Evolutionary conservation across 192 early-diverging fungal species (phyloP).

Genomic region (Pilaira anomala): DNA sequence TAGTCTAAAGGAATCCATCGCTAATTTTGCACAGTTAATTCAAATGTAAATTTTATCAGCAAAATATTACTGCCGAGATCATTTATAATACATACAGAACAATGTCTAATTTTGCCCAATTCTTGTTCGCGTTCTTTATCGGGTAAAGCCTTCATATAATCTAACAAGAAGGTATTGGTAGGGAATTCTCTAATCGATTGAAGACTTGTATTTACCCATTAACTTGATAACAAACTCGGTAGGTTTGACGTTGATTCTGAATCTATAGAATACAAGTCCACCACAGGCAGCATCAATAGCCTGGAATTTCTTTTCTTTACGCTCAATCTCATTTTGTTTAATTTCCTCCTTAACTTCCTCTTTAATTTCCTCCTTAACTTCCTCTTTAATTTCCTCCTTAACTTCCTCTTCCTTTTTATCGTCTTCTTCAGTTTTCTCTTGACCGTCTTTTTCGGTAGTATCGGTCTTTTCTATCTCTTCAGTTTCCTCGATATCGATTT

Average conservation of each 20-base stretch:
- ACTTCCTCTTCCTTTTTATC: background rate
- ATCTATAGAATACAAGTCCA: constrained; percentile 45
- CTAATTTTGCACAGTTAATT: constrained; percentile 2
- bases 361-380: background rate
- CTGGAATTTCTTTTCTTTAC: constrained; percentile 38
- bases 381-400: background rate
- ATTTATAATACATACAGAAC: constrained; percentile 17
- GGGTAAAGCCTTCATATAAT: constrained; percentile 18
- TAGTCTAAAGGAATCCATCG: constrained; percentile 42
- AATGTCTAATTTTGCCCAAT: constrained; percentile 18
- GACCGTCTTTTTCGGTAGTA: too few relatives aligned
- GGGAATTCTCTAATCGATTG: background rate
- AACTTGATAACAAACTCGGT: constrained; percentile 37
- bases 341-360: background rate
- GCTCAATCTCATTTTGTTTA: background rate
- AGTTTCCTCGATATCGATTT: background rate
- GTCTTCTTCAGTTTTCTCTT: background rate
- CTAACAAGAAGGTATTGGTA: background rate
- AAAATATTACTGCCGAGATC: too few relatives aligned
- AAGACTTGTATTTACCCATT: constrained; percentile 33
- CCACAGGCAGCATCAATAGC: constrained; percentile 49
- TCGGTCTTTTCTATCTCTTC: background rate
- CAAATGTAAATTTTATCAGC: too few relatives aligned
- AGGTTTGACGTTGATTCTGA: constrained; percentile 42
- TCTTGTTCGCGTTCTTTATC: constrained; percentile 14